Evolutionary conservation across 306 rosid species (phyloP).

Genomic region (Prunus dulcis): DNA sequence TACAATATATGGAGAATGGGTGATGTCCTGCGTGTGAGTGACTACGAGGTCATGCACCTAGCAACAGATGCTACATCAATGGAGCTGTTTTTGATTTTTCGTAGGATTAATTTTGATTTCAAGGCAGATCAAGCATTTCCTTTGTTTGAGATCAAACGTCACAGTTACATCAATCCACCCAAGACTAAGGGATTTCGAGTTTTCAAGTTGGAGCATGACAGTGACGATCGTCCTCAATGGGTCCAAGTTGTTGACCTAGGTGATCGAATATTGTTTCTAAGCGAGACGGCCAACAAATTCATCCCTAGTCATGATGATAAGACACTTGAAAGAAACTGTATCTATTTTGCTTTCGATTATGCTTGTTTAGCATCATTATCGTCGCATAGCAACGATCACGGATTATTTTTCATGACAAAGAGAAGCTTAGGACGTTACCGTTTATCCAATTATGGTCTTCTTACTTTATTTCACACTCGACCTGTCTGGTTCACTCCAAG

Average conservation of each 20-base stretch:
- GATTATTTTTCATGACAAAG: neutral
- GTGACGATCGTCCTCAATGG: neutral
- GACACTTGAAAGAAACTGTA: neutral
- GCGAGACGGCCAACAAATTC: neutral
- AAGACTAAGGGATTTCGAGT: neutral
- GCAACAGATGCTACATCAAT: neutral
- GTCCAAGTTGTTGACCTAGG: neutral
- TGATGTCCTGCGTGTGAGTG: too few species aligned
- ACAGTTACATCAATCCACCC: neutral
- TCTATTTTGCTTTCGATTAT: neutral
- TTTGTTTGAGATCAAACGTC: neutral
- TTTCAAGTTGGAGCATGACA: neutral
- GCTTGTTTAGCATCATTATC: neutral
- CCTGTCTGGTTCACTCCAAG: neutral
- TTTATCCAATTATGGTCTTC: neutral
- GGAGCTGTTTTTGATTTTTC: neutral
- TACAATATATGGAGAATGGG: neutral
- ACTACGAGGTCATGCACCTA: neutral
- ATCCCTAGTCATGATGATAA: neutral
- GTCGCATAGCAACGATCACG: neutral
- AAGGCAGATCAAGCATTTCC: neutral
- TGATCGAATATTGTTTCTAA: neutral
- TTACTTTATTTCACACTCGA: too few species aligned
- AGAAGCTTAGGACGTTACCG: neutral
- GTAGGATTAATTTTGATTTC: neutral